phyloP scores from a whole-genome alignment of 768 basidiomycete species.

The Suillus subaureus region DNA sequence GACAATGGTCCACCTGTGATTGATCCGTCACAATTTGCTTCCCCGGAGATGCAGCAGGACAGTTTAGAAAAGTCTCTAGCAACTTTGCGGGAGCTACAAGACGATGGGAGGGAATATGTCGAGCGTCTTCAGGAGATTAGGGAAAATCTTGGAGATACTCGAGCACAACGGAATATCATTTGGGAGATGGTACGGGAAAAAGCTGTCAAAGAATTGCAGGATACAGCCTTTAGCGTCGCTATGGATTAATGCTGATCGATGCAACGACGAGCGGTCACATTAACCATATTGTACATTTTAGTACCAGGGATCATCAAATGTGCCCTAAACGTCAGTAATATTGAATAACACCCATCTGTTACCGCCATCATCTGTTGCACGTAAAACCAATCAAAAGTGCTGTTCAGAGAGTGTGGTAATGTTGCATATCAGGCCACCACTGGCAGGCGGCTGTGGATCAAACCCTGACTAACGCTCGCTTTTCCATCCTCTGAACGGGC shows the following conservation, averaged over 20 bases:
- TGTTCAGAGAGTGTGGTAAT: neutral
- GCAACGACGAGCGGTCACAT: neutral
- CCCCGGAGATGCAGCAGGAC: constrained; percentile 67
- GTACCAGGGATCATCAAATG: neutral
- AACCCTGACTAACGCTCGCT: constrained; percentile 9
- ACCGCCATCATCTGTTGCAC: neutral
- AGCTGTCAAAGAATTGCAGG: constrained; percentile 75
- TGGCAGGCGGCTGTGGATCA: neutral
- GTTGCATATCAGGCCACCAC: neutral
- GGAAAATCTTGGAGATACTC: constrained; percentile 75
- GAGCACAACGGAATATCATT: constrained; percentile 68
- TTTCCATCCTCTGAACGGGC: neutral
- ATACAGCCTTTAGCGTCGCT: constrained; percentile 48
- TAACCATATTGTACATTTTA: neutral
- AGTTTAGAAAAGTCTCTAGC: constrained; percentile 76
- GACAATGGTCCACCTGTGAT: constrained; percentile 48
- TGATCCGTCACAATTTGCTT: constrained; percentile 65
- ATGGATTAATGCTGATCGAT: constrained; percentile 23
- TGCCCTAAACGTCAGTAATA: constrained; percentile 2
- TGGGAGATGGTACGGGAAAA: constrained; percentile 79
- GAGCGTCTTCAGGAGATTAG: constrained; percentile 84
- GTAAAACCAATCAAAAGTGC: neutral
- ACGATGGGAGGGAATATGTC: constrained; percentile 85
- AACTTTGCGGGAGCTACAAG: constrained; percentile 76
- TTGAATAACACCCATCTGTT: neutral